phyloP scores from a whole-genome alignment of 768 basidiomycete species.

The Gyrodon lividus region DNA sequence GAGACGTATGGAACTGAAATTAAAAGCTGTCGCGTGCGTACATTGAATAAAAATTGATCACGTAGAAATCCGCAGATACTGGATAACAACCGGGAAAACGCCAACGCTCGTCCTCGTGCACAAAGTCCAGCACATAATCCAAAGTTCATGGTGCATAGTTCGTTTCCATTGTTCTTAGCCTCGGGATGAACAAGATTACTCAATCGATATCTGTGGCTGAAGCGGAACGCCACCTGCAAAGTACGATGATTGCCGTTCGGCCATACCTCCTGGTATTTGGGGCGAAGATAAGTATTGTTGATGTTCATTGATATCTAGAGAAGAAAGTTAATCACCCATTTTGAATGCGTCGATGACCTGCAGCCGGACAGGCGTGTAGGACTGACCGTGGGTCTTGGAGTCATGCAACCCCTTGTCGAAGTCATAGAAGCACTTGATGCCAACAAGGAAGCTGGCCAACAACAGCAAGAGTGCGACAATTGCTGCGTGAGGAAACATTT shows the following conservation, averaged over 20 bases:
- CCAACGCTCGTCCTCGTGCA: slow-evolving; percentile 1
- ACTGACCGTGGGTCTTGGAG: slow-evolving; percentile 77
- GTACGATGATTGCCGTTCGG: slow-evolving; percentile 48
- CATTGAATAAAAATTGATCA: slow-evolving; percentile 15
- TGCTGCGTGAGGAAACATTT: slow-evolving; percentile 40
- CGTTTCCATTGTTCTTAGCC: not conserved
- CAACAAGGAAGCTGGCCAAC: slow-evolving; percentile 71
- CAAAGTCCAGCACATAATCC: too few species aligned
- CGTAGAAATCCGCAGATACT: slow-evolving; percentile 7
- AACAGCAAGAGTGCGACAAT: slow-evolving; percentile 74
- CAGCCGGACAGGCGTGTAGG: slow-evolving; percentile 32
- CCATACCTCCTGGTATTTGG: slow-evolving; percentile 44
- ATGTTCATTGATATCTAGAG: slow-evolving; percentile 47
- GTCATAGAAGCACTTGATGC: slow-evolving; percentile 76
- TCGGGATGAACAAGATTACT: slow-evolving; percentile 39
- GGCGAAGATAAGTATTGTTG: slow-evolving; percentile 42
- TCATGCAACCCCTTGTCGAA: slow-evolving; percentile 76
- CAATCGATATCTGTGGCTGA: slow-evolving; percentile 72
- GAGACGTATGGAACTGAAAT: slow-evolving; percentile 13
- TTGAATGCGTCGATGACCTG: slow-evolving; percentile 19
- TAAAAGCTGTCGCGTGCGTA: slow-evolving; percentile 18
- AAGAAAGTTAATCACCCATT: slow-evolving; percentile 38
- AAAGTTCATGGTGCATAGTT: slow-evolving; percentile 2
- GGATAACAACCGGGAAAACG: not conserved
- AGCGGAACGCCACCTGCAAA: slow-evolving; percentile 49